Evolutionary conservation across 1,284 basidiomycete genomes (phyloP).

Genomic region (Chalciporus sp.): DNA sequence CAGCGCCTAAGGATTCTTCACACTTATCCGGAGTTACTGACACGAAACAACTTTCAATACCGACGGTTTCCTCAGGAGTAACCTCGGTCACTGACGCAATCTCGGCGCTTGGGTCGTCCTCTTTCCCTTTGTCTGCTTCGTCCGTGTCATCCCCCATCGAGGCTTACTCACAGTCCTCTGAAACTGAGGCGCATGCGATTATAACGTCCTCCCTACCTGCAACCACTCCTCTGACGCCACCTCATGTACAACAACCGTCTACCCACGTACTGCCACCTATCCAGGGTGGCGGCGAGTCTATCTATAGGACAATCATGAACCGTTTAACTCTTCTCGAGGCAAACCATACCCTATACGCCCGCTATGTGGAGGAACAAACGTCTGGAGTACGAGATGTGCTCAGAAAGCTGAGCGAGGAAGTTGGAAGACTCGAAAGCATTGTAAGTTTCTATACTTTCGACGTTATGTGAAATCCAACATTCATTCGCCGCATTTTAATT

Average conservation of each 20-base stretch:
- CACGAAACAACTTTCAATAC: not conserved
- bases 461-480: not conserved
- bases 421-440: slow-evolving; percentile 74
- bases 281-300: slow-evolving; percentile 76
- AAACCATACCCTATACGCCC: slow-evolving; percentile 85
- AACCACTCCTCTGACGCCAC: not conserved
- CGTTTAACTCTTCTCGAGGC: slow-evolving; percentile 84
- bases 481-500: not conserved
- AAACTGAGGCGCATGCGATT: slow-evolving; percentile 10
- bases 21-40: not conserved
- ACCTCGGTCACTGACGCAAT: slow-evolving; percentile 24
- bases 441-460: slow-evolving; percentile 48
- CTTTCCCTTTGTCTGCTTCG: slow-evolving; percentile 5
- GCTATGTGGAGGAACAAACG: slow-evolving; percentile 92
- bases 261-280: slow-evolving; percentile 12
- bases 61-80: slow-evolving; percentile 1
- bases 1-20: not conserved
- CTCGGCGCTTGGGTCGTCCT: slow-evolving; percentile 22
- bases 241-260: slow-evolving; percentile 6
- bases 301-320: slow-evolving; percentile 96
- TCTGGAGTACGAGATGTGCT: slow-evolving; percentile 77
- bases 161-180: slow-evolving; percentile 1
- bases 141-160: slow-evolving; percentile 6
- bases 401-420: slow-evolving; percentile 78
- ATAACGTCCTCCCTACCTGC: slow-evolving; percentile 4